phyloP scores from a whole-genome alignment of 2,329 filamentous ascomycete genomes.

The Myotisia sp. region DNA sequence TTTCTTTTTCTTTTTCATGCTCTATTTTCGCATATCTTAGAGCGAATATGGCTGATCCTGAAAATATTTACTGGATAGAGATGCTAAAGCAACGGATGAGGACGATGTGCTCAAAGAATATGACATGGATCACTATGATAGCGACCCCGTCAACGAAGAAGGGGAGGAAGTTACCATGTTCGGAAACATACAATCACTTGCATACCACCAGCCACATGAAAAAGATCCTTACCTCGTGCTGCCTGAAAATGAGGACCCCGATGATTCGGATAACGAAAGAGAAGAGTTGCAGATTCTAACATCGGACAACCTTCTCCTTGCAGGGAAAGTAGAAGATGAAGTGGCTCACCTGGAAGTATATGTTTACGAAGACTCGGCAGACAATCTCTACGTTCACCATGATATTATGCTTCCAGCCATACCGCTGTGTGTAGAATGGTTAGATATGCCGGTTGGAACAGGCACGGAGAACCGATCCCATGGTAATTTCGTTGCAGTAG shows the following conservation, averaged over 20 bases:
- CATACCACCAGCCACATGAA: slow-evolving; percentile 86
- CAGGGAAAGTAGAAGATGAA: slow-evolving; percentile 91
- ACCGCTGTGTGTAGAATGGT: slow-evolving; percentile 87
- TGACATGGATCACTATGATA: slow-evolving; percentile 89
- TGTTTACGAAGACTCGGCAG: slow-evolving; percentile 86
- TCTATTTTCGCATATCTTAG: no score
- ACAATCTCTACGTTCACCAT: slow-evolving; percentile 98
- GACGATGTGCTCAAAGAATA: slow-evolving; percentile 83
- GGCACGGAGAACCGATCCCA: slow-evolving; percentile 47
- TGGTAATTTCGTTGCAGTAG: slow-evolving; percentile 88
- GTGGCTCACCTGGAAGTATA: slow-evolving; percentile 93
- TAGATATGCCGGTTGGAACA: slow-evolving; percentile 79
- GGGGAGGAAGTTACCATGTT: slow-evolving; percentile 76
- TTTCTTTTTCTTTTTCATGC: no score
- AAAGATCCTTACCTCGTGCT: slow-evolving; percentile 95
- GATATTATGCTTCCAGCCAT: slow-evolving; percentile 98
- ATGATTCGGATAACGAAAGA: slow-evolving; percentile 68
- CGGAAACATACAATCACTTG: slow-evolving; percentile 81
- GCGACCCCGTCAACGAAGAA: slow-evolving; percentile 55
- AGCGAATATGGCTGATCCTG: background rate
- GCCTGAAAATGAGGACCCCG: slow-evolving; percentile 47
- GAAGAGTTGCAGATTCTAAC: slow-evolving; percentile 87
- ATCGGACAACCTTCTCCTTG: slow-evolving; percentile 82
- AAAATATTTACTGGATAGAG: background rate
- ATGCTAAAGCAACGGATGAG: background rate